Evolutionary conservation across 2,329 filamentous ascomycete species (phyloP).

Genomic region (Elsinoe fawcettii): DNA sequence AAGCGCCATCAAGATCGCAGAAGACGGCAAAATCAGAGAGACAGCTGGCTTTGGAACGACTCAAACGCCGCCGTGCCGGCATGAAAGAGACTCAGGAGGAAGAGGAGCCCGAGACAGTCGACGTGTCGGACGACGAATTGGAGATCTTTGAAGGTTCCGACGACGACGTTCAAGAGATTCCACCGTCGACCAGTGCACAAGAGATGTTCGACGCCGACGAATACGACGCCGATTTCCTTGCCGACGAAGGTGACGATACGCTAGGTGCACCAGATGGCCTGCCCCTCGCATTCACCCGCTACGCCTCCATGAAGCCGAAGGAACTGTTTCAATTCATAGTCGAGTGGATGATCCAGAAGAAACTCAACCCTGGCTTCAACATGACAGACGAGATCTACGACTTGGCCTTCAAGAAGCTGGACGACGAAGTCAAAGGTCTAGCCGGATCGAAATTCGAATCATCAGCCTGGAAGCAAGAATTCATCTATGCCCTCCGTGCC

Average conservation of each 20-base stretch:
- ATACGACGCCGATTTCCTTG: conserved; percentile 58
- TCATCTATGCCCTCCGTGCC: conserved; percentile 57
- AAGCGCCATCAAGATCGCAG: conserved; percentile 24
- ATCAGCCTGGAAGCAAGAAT: conserved; percentile 59
- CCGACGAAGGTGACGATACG: conserved; percentile 50
- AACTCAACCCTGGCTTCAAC: conserved; percentile 63
- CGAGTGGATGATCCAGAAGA: conserved; percentile 75
- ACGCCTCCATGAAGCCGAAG: conserved; percentile 58
- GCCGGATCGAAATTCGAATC: conserved; percentile 65
- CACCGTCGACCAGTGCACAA: conserved; percentile 20
- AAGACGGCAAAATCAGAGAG: conserved; percentile 28
- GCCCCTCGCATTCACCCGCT: conserved; percentile 61
- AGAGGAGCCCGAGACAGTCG: conserved; percentile 19
- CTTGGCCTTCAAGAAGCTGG: conserved; percentile 62
- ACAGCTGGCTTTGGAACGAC: conserved; percentile 36
- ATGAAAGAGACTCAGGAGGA: conserved; percentile 17
- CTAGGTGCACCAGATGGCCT: conserved; percentile 49
- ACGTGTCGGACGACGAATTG: conserved; percentile 19
- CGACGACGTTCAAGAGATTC: conserved; percentile 24
- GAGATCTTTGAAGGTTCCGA: conserved; percentile 21
- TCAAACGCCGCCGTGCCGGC: conserved; percentile 36
- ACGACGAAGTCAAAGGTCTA: conserved; percentile 61
- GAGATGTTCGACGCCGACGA: conserved; percentile 44
- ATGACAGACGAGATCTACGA: conserved; percentile 56
- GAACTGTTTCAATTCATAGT: conserved; percentile 67